phyloP scores from a whole-genome alignment of 192 early-diverging fungal species.

The Haplosporangium gracile region DNA sequence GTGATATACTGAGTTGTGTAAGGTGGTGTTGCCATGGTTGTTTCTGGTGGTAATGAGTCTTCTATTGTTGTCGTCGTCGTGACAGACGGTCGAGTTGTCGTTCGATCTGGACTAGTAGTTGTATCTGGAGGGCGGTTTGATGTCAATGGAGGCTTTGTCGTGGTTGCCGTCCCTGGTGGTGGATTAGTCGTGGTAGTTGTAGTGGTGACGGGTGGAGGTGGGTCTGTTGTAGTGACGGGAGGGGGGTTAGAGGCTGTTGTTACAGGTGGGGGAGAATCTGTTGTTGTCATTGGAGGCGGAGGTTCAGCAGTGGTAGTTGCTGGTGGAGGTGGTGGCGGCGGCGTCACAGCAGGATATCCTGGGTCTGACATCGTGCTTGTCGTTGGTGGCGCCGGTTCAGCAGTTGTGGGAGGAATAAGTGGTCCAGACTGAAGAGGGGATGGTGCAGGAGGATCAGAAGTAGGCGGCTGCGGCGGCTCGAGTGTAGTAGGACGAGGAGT shows the following conservation, averaged over 20 bases:
- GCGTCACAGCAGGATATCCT: background rate
- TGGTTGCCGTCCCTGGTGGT: no score
- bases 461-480: background rate
- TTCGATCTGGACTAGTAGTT: background rate
- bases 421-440: background rate
- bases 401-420: background rate
- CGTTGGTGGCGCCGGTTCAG: background rate
- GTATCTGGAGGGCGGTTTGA: background rate
- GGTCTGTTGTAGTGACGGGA: background rate
- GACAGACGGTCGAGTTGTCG: background rate
- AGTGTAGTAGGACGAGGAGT: background rate
- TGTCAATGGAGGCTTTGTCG: background rate
- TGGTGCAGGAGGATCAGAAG: background rate
- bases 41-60: background rate
- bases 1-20: constrained; percentile 42
- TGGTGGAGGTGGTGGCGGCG: background rate
- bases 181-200: background rate
- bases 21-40: constrained; percentile 4
- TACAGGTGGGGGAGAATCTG: background rate
- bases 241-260: constrained; percentile 17
- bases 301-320: background rate
- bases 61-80: constrained; percentile 11
- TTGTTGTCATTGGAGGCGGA: constrained; percentile 10
- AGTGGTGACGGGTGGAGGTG: background rate
- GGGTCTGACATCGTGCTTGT: background rate